phyloP scores from a whole-genome alignment of 73 alveolate genomes.

The Blepharisma stoltei region DNA sequence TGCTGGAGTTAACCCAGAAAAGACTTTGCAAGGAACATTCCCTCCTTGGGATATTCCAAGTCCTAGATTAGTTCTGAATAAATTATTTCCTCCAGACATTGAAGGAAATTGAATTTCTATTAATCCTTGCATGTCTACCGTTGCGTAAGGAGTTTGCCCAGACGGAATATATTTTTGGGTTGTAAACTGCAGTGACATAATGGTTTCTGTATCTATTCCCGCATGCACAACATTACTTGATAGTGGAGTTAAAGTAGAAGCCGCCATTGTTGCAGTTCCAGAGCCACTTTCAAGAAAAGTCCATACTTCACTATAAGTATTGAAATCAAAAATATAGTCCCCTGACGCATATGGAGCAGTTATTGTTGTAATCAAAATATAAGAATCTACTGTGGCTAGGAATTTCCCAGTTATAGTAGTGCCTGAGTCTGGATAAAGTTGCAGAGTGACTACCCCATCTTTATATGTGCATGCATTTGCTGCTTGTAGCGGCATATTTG shows the following conservation, averaged over 20 bases:
- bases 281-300: constrained; percentile 25
- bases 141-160: constrained; percentile 1
- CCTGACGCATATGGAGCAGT: constrained; percentile 28
- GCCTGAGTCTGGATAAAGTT: not conserved
- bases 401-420: constrained; percentile 14
- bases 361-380: not conserved
- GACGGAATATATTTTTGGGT: constrained; percentile 9
- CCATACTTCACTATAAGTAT: constrained; percentile 25
- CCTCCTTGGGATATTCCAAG: constrained; percentile 12
- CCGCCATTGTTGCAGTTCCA: constrained; percentile 17
- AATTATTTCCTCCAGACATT: not conserved
- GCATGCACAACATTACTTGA: not conserved
- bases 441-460: not conserved
- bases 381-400: not conserved
- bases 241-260: not conserved
- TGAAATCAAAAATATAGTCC: constrained; percentile 15
- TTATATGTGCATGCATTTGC: not conserved
- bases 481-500: constrained; percentile 14
- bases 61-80: constrained; percentile 13
- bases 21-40: constrained; percentile 16
- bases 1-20: not conserved
- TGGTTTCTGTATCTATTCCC: not conserved
- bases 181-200: not conserved
- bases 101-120: constrained; percentile 18
- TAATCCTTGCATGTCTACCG: not conserved